These are phyloP conservation scores for Mycena leptocephala DNA, from an alignment of 768 basidiomycete species.

Conservation along the genomic window DNA sequence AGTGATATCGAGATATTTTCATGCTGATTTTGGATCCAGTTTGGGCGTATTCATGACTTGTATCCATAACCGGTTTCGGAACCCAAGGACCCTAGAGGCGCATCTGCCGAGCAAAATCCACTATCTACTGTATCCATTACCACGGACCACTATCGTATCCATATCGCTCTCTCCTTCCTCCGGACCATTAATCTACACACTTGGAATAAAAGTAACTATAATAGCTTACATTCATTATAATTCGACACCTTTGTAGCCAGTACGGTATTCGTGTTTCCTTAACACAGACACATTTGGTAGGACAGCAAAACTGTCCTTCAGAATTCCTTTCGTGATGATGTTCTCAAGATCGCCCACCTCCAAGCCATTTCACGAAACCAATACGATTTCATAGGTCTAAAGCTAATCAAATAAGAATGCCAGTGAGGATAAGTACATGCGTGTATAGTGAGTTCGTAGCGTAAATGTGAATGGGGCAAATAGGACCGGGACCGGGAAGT, in stretches of 20 bases:
- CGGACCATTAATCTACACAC: background rate
- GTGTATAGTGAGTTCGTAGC: background rate
- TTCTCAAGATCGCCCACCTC: too few species aligned
- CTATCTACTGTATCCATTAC: background rate
- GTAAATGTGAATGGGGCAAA: background rate
- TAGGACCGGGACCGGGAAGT: conserved; percentile 1
- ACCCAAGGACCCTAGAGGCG: too few species aligned
- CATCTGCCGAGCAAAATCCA: background rate
- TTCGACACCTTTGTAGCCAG: too few species aligned
- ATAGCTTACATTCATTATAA: too few species aligned
- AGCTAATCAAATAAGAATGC: too few species aligned
- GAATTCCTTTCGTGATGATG: too few species aligned
- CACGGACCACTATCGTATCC: background rate
- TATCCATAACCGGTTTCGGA: background rate
- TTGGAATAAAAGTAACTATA: background rate
- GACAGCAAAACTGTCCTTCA: too few species aligned
- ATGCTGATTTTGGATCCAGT: background rate
- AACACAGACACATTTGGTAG: too few species aligned
- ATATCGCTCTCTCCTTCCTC: background rate
- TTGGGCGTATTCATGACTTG: background rate
- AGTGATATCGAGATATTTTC: background rate
- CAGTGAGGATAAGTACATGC: background rate
- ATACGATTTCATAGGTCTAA: too few species aligned
- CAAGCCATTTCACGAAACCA: too few species aligned
- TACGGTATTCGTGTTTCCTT: too few species aligned